A percentile compares a stretch with the other conserved stretches of the same genome.
Conservation (phyloP, 2,329 filamentous ascomycete genomes). For the Tolypocladium album region DNA sequence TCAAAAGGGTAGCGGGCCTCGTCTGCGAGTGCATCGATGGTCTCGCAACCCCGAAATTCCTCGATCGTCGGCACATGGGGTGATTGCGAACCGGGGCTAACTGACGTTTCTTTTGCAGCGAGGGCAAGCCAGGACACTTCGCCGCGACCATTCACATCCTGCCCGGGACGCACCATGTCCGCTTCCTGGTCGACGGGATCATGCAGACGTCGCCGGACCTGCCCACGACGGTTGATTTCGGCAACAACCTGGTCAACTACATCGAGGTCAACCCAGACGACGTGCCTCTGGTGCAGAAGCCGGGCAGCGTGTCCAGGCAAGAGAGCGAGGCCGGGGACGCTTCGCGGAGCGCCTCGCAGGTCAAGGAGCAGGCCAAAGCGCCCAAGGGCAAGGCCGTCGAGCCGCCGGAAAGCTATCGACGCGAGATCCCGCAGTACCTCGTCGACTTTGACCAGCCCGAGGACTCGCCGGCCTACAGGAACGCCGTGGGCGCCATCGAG, state of each 20-base stretch:
- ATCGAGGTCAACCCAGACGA: constrained; percentile 83
- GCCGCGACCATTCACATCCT: constrained; percentile 72
- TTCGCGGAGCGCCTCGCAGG: constrained; percentile 7
- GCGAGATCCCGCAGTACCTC: constrained; percentile 73
- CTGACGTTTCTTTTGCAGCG: constrained; percentile 22
- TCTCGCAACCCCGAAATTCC: not conserved
- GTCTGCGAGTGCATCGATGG: not conserved
- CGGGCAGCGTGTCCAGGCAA: constrained; percentile 7
- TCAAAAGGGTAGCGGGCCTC: not conserved
- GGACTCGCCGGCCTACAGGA: constrained; percentile 62
- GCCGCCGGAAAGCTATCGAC: constrained; percentile 52
- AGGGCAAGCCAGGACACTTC: constrained; percentile 52
- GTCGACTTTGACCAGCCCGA: constrained; percentile 79
- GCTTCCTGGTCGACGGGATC: constrained; percentile 88
- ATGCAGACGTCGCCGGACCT: constrained; percentile 83
- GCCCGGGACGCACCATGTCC: constrained; percentile 91
- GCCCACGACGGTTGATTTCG: constrained; percentile 93
- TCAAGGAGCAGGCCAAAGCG: constrained; percentile 31
- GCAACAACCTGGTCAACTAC: constrained; percentile 97
- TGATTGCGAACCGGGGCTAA: constrained; percentile 4
- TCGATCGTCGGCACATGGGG: not conserved
- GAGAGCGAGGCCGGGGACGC: constrained; percentile 2
- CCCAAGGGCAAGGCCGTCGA: constrained; percentile 45
- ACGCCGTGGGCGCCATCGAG: constrained; percentile 63
- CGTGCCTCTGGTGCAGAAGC: constrained; percentile 28